Base-by-base conservation (phyloP, 2,329 filamentous ascomycete species). In the Alternaria rosae region DNA sequence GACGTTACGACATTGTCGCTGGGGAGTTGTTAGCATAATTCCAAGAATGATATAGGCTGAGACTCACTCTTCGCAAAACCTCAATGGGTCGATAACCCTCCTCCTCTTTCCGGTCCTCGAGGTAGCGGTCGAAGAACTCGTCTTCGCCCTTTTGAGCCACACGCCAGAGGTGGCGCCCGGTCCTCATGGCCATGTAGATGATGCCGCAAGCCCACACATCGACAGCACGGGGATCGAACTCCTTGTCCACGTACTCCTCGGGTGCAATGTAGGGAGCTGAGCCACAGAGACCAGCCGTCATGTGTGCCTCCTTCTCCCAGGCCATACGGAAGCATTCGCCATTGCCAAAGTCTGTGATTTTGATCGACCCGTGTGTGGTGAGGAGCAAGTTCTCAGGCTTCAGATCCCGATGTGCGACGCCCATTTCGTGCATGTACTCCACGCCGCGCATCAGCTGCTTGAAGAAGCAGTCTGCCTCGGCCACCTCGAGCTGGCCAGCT, bases 181-280 rank as follows among this genome's bases (percentile, higher is more conserved):
- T 98, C 61, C 95, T 88, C 95, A 99, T 99, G 13, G 95, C 95
- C 95, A 99, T 99, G 83, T 99, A 99, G 62, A 99, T 99, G 54
- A 99, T 95, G 76, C 95, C 95, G 63, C 93, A 97, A 23, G 95
- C 95, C 95, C 95, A 99, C 13, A 98, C 91, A 75, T 99, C 95
- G 51, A 99, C 94, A n/a, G 95, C 94, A 60, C 95, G 88, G 28
- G 95, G 95, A 76, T 99, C 95, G 69, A 99, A 99, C 78, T 99
- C 95, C 78, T 91, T 93, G 76, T 97, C 94, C 2, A 90, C 88
- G 74, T 99, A 99, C 79, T 99, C 95, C 78, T 99, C 95, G 0
- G 95, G 95, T 1, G 95, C 92, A 70, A 99, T 99, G 77, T 99
- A 99, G 0, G 95, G 95, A 21, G 94, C 95, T 13, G 94, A 97